phyloP scores from a whole-genome alignment of 1,139 yeast genomes.

The Candida frijolesensis region DNA sequence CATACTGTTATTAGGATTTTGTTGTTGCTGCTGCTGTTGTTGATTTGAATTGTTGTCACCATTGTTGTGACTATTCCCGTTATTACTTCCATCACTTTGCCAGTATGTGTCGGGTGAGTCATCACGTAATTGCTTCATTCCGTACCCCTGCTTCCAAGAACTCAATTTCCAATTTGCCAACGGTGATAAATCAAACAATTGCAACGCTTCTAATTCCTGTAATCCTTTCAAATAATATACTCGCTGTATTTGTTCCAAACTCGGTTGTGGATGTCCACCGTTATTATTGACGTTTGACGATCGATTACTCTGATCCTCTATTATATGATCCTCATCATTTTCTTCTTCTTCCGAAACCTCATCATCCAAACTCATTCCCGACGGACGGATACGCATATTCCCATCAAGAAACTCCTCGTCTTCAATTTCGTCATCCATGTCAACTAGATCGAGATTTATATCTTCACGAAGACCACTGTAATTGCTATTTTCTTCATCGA shows the following conservation, averaged over 20 bases:
- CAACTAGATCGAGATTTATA: slow-evolving; percentile 1
- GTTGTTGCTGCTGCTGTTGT: slow-evolving; percentile 6
- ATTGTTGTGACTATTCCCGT: slow-evolving; percentile 16
- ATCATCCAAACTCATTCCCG: slow-evolving; percentile 6
- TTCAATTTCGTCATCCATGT: slow-evolving; percentile 5
- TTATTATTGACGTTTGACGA: slow-evolving; percentile 5
- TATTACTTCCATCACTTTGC: slow-evolving; percentile 87
- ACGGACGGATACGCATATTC: slow-evolving; percentile 2
- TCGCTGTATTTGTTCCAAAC: slow-evolving; percentile 40
- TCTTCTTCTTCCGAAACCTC: slow-evolving; percentile 7
- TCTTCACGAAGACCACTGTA: not conserved
- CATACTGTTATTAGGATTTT: slow-evolving; percentile 24
- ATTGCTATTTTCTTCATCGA: slow-evolving; percentile 20
- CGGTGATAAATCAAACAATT: slow-evolving; percentile 72
- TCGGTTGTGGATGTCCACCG: slow-evolving; percentile 25
- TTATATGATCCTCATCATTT: slow-evolving; percentile 2
- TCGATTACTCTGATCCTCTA: slow-evolving; percentile 6
- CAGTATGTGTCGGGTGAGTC: slow-evolving; percentile 78
- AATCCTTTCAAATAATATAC: slow-evolving; percentile 52
- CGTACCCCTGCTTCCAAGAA: slow-evolving; percentile 72
- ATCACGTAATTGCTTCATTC: slow-evolving; percentile 68
- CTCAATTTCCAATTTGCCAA: slow-evolving; percentile 88
- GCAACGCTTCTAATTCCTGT: slow-evolving; percentile 57
- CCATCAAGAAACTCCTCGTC: slow-evolving; percentile 2
- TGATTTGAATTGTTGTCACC: slow-evolving; percentile 17